Evolutionary conservation across 2,329 filamentous ascomycete genomes (phyloP).

Genomic region (Calonectria hawksworthii): DNA sequence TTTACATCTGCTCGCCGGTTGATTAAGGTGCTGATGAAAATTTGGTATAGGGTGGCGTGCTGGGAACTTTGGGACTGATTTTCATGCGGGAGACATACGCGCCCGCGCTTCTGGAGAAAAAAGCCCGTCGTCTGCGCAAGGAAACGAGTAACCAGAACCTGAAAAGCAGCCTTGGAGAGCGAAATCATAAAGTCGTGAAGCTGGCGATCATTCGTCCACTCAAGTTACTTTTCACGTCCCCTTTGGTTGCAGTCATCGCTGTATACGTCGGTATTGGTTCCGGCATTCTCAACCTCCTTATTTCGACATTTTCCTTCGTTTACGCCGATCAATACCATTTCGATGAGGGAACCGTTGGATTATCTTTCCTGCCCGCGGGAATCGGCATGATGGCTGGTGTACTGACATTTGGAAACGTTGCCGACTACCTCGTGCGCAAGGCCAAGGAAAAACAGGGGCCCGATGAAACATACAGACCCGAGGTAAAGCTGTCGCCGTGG

Average conservation of each 20-base stretch:
- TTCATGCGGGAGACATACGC: constrained; percentile 60
- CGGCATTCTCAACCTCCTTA: constrained; percentile 65
- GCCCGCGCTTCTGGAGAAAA: constrained; percentile 54
- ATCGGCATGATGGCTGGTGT: constrained; percentile 62
- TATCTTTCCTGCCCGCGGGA: constrained; percentile 64
- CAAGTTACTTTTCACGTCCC: constrained; percentile 68
- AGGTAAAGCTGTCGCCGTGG: constrained; percentile 59
- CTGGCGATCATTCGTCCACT: constrained; percentile 66
- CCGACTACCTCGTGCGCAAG: constrained; percentile 33
- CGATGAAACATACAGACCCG: constrained; percentile 46
- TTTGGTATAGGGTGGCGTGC: constrained; percentile 44
- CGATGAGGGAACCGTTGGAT: constrained; percentile 54
- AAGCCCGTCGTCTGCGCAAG: constrained; percentile 56
- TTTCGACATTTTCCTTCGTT: constrained; percentile 56
- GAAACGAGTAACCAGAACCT: constrained; percentile 55
- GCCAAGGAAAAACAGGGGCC: constrained; percentile 34
- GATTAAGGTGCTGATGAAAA: neutral
- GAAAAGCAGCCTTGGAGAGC: constrained; percentile 37
- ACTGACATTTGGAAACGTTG: constrained; percentile 49
- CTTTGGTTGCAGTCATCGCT: constrained; percentile 63
- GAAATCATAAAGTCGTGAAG: constrained; percentile 50
- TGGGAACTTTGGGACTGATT: constrained; percentile 46
- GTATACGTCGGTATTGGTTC: constrained; percentile 69
- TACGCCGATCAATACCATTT: constrained; percentile 64
- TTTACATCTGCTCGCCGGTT: too few species aligned